Evolutionary conservation across 805 yeast species (phyloP).

Genomic region (Monosporozyma unispora): DNA sequence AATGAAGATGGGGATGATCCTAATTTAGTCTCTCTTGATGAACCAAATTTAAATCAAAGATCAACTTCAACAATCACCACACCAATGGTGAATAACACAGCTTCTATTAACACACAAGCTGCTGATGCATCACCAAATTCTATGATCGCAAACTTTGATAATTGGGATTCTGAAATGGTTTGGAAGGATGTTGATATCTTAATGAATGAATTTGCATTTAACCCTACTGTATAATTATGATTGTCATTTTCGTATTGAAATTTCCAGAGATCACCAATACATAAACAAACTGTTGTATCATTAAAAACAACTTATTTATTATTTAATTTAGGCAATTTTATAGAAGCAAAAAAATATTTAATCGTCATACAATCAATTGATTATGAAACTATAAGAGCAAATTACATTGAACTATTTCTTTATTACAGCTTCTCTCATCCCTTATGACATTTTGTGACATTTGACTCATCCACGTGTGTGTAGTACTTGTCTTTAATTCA

Average conservation of each 20-base stretch:
- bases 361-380: not conserved
- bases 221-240: slow-evolving; percentile 40
- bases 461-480: no score
- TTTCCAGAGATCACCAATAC: no score
- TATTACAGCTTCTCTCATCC: no score
- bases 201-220: slow-evolving; percentile 89
- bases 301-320: not conserved
- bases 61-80: not conserved
- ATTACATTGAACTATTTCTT: not conserved
- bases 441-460: not conserved
- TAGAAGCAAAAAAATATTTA: not conserved
- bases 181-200: slow-evolving; percentile 79
- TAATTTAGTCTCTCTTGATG: not conserved
- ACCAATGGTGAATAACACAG: not conserved
- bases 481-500: no score
- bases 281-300: no score
- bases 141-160: slow-evolving; percentile 32
- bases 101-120: not conserved
- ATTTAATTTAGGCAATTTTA: not conserved
- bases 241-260: no score
- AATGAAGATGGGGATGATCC: not conserved
- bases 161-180: slow-evolving; percentile 36
- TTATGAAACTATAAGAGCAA: not conserved
- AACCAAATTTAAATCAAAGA: not conserved
- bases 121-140: slow-evolving; percentile 2